Evolutionary conservation across 2,329 filamentous ascomycete species (phyloP).

Genomic region (Xylariaceae sp.): DNA sequence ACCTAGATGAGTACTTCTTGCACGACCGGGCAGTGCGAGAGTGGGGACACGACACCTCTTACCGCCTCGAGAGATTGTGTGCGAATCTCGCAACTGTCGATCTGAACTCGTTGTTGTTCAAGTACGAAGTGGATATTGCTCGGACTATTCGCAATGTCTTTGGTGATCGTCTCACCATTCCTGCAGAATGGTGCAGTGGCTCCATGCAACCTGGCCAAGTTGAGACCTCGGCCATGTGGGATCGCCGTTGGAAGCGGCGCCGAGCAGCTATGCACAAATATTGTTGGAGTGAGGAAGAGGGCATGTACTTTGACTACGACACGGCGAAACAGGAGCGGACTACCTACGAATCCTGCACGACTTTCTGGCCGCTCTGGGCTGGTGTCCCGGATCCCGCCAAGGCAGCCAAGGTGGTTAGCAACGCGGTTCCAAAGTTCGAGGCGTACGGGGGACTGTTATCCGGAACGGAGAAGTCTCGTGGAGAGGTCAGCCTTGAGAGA

Average conservation of each 20-base stretch:
- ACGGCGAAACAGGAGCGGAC: conserved; percentile 73
- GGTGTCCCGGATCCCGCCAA: conserved; percentile 79
- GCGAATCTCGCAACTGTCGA: conserved; percentile 90
- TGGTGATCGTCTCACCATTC: conserved; percentile 73
- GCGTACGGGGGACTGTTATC: conserved; percentile 80
- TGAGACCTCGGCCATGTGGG: conserved; percentile 83
- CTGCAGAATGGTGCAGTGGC: conserved; percentile 69
- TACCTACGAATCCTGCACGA: conserved; percentile 84
- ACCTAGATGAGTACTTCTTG: conserved; percentile 89
- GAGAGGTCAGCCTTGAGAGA: conserved; percentile 67
- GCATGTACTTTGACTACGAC: conserved; percentile 98
- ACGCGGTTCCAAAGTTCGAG: conserved; percentile 81
- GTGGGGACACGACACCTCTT: conserved; percentile 93
- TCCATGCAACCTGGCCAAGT: conserved; percentile 59
- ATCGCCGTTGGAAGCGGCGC: conserved; percentile 76
- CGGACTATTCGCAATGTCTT: conserved; percentile 79
- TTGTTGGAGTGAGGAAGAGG: conserved; percentile 83
- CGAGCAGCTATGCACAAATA: conserved; percentile 86
- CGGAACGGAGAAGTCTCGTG: conserved; percentile 83
- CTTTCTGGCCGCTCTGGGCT: conserved; percentile 97
- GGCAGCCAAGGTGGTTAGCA: conserved; percentile 73
- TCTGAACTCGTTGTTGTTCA: conserved; percentile 89
- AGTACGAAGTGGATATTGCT: conserved; percentile 92
- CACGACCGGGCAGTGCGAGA: conserved; percentile 94
- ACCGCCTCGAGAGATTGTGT: conserved; percentile 81